Base-by-base conservation (phyloP, 164 flowering plant species). In the Akebia trifoliata region DNA sequence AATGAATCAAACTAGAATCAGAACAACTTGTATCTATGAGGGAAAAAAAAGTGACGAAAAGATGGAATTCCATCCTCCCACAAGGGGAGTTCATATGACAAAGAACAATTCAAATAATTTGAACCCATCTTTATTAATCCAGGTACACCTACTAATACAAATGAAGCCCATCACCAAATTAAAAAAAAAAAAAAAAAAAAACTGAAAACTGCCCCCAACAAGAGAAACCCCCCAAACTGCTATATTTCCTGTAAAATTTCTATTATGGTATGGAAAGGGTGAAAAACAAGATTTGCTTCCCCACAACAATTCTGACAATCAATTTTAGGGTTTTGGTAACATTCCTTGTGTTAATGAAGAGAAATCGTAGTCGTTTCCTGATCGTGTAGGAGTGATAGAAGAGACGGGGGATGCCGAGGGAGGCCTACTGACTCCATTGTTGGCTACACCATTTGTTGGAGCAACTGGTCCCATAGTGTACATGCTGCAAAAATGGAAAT, bases 361-460 rank as follows among this genome's bases (percentile, higher is more conserved):
- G 66, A 79, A 79, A 48, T 76, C 83, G 42, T 61, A 72, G 12
- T 90, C 97, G 26, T 76, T 85, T 55, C 69, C 84, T 0, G 81
- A 30, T 59, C 65, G 71, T 1, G 78, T 44, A 31, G 81, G 50
- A 34, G 75, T 22, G 15, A 66, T 20, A 2, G 86, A 62, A 43
- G 83, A 36, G 17, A 63, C 35, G 2, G 80, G 39, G 8, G 89
- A 18, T 17, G 79, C 55, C 6, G 82, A 49, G 40, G 84, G 74
- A 9, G 72, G 71, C 66, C 69, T 73, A 59, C 61, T 68, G 12
- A 47, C 60, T 60, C 72, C 81, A 17, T 50, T 28, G 11, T 71
- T 32, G 6, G 78, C 38, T 11, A 54, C 61, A 28, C 88, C 87
- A 58, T 79, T 78, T 11, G 44, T 54, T 5, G 81, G 70, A 49